These are phyloP conservation scores for Camelina hispida DNA, from an alignment of 345 rosid species.

Conservation along the genomic window DNA sequence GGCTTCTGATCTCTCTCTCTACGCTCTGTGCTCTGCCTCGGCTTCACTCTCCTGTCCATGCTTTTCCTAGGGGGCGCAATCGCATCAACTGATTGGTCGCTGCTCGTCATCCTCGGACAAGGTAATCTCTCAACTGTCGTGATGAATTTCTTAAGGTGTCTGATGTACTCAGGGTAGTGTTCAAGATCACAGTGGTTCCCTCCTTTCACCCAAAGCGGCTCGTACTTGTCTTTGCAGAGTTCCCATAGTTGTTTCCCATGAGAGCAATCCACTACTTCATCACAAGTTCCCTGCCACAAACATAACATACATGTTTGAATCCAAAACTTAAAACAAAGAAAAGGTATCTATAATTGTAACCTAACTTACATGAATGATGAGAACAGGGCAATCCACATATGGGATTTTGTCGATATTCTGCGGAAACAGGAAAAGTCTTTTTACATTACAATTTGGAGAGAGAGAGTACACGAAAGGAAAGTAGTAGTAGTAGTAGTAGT, in stretches of 20 bases:
- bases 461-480: not conserved
- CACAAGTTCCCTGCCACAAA: slow-evolving; percentile 77
- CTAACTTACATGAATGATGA: slow-evolving; percentile 84
- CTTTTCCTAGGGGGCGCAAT: slow-evolving; percentile 73
- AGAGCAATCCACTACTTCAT: slow-evolving; percentile 91
- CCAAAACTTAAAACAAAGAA: not conserved
- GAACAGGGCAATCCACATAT: slow-evolving; percentile 87
- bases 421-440: slow-evolving; percentile 19
- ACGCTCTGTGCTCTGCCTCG: slow-evolving; percentile 80
- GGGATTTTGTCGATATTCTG: slow-evolving; percentile 98
- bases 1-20: slow-evolving; percentile 45
- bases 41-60: slow-evolving; percentile 80
- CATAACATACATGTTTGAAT: not conserved
- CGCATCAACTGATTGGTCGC: slow-evolving; percentile 54
- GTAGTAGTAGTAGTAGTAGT: too few species aligned
- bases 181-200: slow-evolving; percentile 94
- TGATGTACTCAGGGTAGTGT: slow-evolving; percentile 82
- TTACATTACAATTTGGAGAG: not conserved
- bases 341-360: not conserved
- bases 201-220: slow-evolving; percentile 95
- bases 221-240: slow-evolving; percentile 86
- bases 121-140: slow-evolving; percentile 84
- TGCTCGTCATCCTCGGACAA: slow-evolving; percentile 46
- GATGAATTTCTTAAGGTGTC: slow-evolving; percentile 91
- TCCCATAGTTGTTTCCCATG: slow-evolving; percentile 99